Base-by-base conservation (phyloP, 23 red algal genomes). In the Gracilariopsis chorda region DNA sequence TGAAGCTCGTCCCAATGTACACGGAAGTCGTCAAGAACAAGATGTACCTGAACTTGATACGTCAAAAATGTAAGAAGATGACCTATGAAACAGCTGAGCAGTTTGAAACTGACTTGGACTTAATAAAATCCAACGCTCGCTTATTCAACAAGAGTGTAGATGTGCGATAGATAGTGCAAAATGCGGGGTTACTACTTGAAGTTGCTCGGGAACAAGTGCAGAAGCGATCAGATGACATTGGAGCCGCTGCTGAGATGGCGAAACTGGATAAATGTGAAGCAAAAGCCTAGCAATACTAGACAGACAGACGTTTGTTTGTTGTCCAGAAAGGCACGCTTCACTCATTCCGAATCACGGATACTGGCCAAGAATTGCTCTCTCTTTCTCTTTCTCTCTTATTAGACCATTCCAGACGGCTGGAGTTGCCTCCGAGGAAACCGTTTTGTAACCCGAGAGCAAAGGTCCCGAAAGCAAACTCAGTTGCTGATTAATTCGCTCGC, bases 101-200 rank as follows among this genome's bases (percentile, higher is more conserved):
- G 35, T 95, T 91, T 33, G 57, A 94, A 44, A 65, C 36, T 10
- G 95, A 98, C 48, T 86, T 98, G 71, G 41, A 62, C 7, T 61
- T 94, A 17, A 34, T 98, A 13, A 74, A 58, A 5, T 58, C 70
- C 45, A 98, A 98, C 64, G 87, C 95, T 13, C 60, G 51, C 20
- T 33, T 37, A 12, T 98, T 94, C 53, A 94, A 98, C 56, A 91
- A 78, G 1, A 64, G 60, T 12, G 82, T 86, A 0, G 95, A 98
- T 46, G 90, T 77, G 24, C 30, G 87, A 12, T 98, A 91, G 95
- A 88, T 98, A 11, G 82, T 94, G 27, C 95, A 98, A 80, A 91
- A 98, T 52, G 91, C 95, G 17, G 46, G 87, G 57, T 51, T 91
- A 23, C 68, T 98, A 40, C n/a, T 52, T 3, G 92, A 98, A 34